These are phyloP conservation scores for Aspergillus sparsus DNA, from an alignment of 495 filamentous ascomycete species.

Conservation along the genomic window DNA sequence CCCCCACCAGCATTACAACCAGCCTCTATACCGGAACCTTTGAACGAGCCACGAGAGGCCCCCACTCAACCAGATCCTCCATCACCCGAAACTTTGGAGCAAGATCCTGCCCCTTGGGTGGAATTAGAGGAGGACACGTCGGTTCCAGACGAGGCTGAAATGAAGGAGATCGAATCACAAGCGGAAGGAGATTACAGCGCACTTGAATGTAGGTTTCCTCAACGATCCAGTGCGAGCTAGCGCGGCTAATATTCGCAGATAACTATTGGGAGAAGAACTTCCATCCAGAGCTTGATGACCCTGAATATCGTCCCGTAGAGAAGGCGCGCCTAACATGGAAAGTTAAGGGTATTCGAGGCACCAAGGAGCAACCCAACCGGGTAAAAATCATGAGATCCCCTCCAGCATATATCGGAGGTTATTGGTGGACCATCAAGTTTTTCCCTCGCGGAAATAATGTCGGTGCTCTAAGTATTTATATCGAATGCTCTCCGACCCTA, in stretches of 20 bases:
- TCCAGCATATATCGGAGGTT: conserved; percentile 57
- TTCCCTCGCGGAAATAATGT: conserved; percentile 67
- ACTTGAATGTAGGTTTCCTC: conserved; percentile 49
- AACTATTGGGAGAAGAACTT: conserved; percentile 62
- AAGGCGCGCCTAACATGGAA: conserved; percentile 63
- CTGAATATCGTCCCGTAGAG: conserved; percentile 53
- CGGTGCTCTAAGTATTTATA: conserved; percentile 61
- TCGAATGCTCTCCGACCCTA: conserved; percentile 58
- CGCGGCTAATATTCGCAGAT: conserved; percentile 36
- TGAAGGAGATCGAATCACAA: conserved; percentile 56
- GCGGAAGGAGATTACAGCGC: conserved; percentile 53
- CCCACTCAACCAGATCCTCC: conserved; percentile 6
- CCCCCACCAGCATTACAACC: conserved; percentile 7
- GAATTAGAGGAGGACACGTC: conserved; percentile 59
- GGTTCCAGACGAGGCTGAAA: conserved; percentile 57
- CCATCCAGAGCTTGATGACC: conserved; percentile 59
- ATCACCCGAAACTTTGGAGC: conserved; percentile 7
- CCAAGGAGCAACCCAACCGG: conserved; percentile 59
- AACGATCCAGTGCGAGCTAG: conserved; percentile 17
- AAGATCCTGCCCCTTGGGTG: conserved; percentile 52
- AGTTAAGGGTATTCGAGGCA: conserved; percentile 61
- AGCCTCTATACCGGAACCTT: background rate
- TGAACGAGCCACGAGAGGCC: conserved; percentile 6
- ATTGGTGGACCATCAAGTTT: conserved; percentile 71
- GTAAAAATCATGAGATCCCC: conserved; percentile 62